Evolutionary conservation across 2,329 filamentous ascomycete species (phyloP).

Genomic region (Arthroderma sp.): DNA sequence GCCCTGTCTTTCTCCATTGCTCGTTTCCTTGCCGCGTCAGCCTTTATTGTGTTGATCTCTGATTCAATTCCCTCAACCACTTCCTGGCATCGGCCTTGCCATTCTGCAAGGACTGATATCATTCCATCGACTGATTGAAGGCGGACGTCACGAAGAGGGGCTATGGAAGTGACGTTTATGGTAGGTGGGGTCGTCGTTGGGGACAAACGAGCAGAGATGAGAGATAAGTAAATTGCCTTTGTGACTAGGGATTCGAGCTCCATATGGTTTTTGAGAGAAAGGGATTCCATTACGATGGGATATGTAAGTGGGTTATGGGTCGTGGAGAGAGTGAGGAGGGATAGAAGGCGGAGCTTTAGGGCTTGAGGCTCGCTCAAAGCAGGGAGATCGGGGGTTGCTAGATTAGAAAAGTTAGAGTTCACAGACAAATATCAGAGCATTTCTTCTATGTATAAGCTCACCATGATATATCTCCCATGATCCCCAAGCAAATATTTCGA

Average conservation of each 20-base stretch:
- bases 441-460: conserved; percentile 21
- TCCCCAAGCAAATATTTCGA: conserved; percentile 86
- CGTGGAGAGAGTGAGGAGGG: conserved; percentile 68
- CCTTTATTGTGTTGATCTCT: conserved; percentile 57
- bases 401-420: conserved; percentile 9
- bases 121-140: conserved; percentile 60
- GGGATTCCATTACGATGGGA: conserved; percentile 49
- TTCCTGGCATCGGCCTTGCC: conserved; percentile 64
- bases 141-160: conserved; percentile 73
- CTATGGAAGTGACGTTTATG: conserved; percentile 67
- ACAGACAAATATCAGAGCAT: not conserved
- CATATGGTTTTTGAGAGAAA: conserved; percentile 54
- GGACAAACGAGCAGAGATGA: conserved; percentile 73
- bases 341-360: conserved; percentile 81
- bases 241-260: conserved; percentile 80
- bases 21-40: conserved; percentile 44
- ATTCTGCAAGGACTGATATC: conserved; percentile 55
- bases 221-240: conserved; percentile 71
- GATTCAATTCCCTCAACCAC: conserved; percentile 64
- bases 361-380: conserved; percentile 58
- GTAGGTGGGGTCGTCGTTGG: conserved; percentile 65
- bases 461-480: conserved; percentile 68
- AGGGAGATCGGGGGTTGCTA: conserved; percentile 51
- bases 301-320: conserved; percentile 61
- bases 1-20: conserved; percentile 40